Evolutionary conservation across 306 rosid species (phyloP).

Genomic region (Trichosanthes cucumerina): DNA sequence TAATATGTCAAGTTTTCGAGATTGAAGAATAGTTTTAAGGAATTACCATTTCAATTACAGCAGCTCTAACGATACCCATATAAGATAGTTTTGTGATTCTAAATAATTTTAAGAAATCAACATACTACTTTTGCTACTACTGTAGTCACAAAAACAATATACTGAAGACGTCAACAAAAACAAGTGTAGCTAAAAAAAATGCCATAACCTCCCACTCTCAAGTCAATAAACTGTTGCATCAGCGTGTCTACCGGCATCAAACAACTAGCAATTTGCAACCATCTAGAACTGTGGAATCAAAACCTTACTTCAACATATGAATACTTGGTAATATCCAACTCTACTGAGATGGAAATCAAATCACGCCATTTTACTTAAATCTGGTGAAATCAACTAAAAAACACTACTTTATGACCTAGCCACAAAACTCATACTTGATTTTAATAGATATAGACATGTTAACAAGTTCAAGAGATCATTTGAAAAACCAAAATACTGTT

Average conservation of each 20-base stretch:
- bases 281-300: not conserved
- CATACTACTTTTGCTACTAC: not conserved
- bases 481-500: not conserved
- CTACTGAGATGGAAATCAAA: not conserved
- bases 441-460: not conserved
- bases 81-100: not conserved
- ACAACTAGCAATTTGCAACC: not conserved
- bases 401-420: not conserved
- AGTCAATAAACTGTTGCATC: not conserved
- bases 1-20: not conserved
- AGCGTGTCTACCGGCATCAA: not conserved
- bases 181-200: not conserved
- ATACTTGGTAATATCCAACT: not conserved
- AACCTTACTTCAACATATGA: not conserved
- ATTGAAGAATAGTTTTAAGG: not conserved
- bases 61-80: not conserved
- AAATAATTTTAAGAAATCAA: not conserved
- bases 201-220: not conserved
- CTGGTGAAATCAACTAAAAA: not conserved
- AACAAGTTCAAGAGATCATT: not conserved
- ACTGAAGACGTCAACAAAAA: not conserved
- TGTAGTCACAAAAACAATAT: not conserved
- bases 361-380: not conserved
- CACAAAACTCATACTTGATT: not conserved
- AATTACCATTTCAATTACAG: not conserved